Evolutionary conservation across 2,329 filamentous ascomycete genomes (phyloP).

Genomic region (Drechslerella stenobrocha): DNA sequence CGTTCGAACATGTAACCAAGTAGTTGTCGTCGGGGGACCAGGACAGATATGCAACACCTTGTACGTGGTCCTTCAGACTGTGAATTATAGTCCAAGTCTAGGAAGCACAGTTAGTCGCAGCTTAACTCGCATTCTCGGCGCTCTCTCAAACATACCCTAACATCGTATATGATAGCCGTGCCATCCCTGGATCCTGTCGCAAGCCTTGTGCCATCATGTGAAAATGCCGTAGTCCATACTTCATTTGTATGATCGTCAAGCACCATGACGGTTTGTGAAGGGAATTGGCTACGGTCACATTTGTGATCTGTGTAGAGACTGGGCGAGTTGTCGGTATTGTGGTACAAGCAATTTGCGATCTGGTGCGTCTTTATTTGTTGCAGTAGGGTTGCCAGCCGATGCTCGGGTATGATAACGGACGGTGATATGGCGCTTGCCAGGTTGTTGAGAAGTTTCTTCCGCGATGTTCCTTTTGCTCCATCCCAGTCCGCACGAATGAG

Average conservation of each 20-base stretch:
- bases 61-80: constrained; percentile 67
- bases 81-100: constrained; percentile 67
- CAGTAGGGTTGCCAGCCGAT: constrained; percentile 78
- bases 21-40: constrained; percentile 92
- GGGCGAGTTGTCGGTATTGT: constrained; percentile 76
- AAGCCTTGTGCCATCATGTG: constrained; percentile 78
- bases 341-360: constrained; percentile 81
- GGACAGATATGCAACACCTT: constrained; percentile 74
- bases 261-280: constrained; percentile 70
- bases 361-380: constrained; percentile 82
- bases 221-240: constrained; percentile 90
- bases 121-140: neutral
- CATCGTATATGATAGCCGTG: constrained; percentile 79
- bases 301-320: constrained; percentile 87
- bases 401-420: constrained; percentile 93
- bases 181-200: constrained; percentile 79
- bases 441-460: constrained; percentile 73
- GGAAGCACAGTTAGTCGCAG: constrained; percentile 3
- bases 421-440: constrained; percentile 91
- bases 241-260: constrained; percentile 75
- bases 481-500: constrained; percentile 80
- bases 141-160: constrained; percentile 56
- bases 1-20: constrained; percentile 79
- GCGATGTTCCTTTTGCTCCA: constrained; percentile 73
- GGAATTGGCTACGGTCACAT: constrained; percentile 80